phyloP scores from a whole-genome alignment of 345 rosid genomes.

The Euphorbia peplus region DNA sequence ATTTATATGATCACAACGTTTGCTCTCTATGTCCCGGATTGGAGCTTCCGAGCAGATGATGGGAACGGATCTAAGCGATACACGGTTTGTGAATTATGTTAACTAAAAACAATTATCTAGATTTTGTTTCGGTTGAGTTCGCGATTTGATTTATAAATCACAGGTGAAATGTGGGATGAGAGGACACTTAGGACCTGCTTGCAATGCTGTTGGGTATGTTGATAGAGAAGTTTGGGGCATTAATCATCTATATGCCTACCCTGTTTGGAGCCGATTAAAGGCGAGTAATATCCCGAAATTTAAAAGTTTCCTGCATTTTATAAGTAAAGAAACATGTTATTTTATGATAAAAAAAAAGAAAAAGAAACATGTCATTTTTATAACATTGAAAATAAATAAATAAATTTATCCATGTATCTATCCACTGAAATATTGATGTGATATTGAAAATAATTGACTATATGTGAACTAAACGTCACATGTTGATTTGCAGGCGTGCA shows the following conservation, averaged over 20 bases:
- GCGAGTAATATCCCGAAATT: constrained; percentile 16
- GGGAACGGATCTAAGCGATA: constrained; percentile 23
- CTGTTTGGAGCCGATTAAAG: constrained; percentile 62
- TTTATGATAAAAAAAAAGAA: no score
- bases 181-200: constrained; percentile 69
- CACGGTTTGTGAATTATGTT: constrained; percentile 27
- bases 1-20: constrained; percentile 51
- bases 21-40: constrained; percentile 56
- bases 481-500: constrained; percentile 47
- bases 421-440: no score
- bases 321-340: no score
- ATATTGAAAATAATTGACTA: no score
- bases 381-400: no score
- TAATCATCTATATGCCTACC: constrained; percentile 50
- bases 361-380: no score
- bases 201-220: constrained; percentile 65
- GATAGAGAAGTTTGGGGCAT: constrained; percentile 61
- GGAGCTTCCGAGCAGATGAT: constrained; percentile 37
- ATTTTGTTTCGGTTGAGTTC: no score
- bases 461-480: no score
- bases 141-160: no score
- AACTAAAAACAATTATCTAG: neutral
- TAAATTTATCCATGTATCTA: no score
- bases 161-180: constrained; percentile 71
- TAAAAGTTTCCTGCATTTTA: no score